Evolutionary conservation across 2,329 filamentous ascomycete species (phyloP).

Genomic region (Chaetothyriales sp.): DNA sequence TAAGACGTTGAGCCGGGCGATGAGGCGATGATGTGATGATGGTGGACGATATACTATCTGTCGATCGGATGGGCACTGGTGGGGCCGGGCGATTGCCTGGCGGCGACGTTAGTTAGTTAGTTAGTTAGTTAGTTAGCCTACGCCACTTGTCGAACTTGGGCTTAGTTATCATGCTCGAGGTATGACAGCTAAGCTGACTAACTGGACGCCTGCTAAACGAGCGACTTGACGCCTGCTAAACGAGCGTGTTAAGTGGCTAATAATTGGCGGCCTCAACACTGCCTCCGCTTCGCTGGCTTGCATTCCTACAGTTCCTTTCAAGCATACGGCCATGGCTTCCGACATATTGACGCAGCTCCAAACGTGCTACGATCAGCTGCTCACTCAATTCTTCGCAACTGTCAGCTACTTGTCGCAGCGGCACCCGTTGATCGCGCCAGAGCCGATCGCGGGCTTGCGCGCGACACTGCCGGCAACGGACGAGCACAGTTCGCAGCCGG

Average conservation of each 20-base stretch:
- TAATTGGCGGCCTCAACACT: not conserved
- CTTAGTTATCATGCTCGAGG: too few relatives aligned
- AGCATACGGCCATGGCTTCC: slow-evolving; percentile 15
- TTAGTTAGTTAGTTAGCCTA: not conserved
- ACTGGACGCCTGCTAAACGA: too few relatives aligned
- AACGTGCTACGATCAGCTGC: slow-evolving; percentile 38
- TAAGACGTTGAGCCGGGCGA: not conserved
- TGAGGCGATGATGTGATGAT: not conserved
- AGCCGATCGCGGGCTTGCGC: slow-evolving; percentile 14
- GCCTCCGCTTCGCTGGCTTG: too few relatives aligned
- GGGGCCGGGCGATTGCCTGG: not conserved
- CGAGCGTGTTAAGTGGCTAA: not conserved
- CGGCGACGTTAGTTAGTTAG: not conserved
- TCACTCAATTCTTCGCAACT: slow-evolving; percentile 39
- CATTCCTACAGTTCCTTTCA: not conserved
- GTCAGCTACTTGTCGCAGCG: slow-evolving; percentile 36
- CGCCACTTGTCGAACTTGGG: not conserved
- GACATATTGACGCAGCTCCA: slow-evolving; percentile 38
- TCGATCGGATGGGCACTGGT: not conserved
- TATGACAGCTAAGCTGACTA: too few relatives aligned
- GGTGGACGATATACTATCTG: too few relatives aligned
- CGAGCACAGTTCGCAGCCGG: slow-evolving; percentile 9
- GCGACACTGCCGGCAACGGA: slow-evolving; percentile 9
- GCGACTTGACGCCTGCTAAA: not conserved
- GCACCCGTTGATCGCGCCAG: slow-evolving; percentile 29